Conservation (phyloP, 2,329 filamentous ascomycete genomes). For the Venturiaceae sp. region DNA sequence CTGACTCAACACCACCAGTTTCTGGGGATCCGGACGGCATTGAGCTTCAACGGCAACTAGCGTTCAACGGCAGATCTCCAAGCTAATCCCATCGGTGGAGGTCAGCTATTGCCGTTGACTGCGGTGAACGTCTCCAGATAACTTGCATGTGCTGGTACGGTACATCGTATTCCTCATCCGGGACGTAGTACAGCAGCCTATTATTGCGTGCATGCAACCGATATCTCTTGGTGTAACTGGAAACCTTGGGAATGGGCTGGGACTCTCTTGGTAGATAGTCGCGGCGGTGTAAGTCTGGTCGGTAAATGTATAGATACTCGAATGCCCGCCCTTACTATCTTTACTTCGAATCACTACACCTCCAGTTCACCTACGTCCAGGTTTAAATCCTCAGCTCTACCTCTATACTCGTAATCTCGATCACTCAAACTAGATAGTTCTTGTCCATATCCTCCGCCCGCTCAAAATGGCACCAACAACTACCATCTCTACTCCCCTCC, state of each 20-base stretch:
- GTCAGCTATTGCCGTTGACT: not conserved
- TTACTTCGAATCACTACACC: not conserved
- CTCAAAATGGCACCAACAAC: conserved; percentile 18
- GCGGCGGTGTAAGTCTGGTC: not conserved
- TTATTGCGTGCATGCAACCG: not conserved
- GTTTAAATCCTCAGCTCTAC: not conserved
- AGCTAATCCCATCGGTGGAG: not conserved
- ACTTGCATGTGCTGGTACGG: not conserved
- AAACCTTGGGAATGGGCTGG: not conserved
- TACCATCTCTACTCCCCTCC: conserved; percentile 24
- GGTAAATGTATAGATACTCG: not conserved
- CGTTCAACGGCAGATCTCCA: not conserved
- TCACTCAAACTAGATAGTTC: not conserved
- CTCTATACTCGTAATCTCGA: not conserved
- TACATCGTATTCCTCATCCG: not conserved
- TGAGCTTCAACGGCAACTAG: not conserved
- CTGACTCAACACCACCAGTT: not conserved
- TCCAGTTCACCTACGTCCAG: not conserved
- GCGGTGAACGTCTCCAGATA: not conserved
- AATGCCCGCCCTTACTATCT: not conserved
- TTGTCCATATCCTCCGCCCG: too few relatives aligned
- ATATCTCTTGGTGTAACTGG: not conserved
- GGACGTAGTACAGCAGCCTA: not conserved
- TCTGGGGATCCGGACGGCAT: not conserved
- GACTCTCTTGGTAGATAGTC: not conserved